These are phyloP conservation scores for Cladosporium oxysporum DNA, from an alignment of 2,329 filamentous ascomycete genomes.

Conservation along the genomic window DNA sequence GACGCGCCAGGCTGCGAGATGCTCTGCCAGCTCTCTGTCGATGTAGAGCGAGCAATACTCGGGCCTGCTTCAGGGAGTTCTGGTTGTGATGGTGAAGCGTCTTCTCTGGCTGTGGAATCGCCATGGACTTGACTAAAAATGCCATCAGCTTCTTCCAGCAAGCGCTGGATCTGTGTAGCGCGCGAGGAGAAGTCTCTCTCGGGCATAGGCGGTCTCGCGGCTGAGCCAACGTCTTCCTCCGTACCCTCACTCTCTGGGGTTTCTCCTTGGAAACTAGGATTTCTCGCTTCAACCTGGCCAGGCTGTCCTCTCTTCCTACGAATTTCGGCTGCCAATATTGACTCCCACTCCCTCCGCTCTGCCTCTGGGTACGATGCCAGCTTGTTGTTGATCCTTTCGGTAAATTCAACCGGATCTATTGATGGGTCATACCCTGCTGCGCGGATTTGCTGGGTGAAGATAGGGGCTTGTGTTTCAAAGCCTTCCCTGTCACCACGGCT, in stretches of 20 bases:
- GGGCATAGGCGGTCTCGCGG: conserved; percentile 40
- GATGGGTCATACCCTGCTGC: conserved; percentile 24
- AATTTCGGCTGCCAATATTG: conserved; percentile 27
- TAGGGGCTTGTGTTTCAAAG: conserved; percentile 19
- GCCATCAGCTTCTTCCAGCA: conserved; percentile 46
- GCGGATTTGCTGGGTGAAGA: conserved; percentile 27
- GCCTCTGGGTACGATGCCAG: conserved; percentile 26
- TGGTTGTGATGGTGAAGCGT: not conserved
- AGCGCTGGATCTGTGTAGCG: conserved; percentile 50
- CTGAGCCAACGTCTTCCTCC: not conserved
- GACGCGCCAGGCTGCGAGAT: not conserved
- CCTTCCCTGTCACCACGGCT: conserved; percentile 19
- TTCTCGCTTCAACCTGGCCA: not conserved
- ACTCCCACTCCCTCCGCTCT: conserved; percentile 31
- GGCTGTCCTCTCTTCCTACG: not conserved
- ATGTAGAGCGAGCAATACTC: not conserved
- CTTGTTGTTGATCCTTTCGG: conserved; percentile 29
- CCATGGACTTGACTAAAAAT: conserved; percentile 14
- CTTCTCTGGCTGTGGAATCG: not conserved
- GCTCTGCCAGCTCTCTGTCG: conserved; percentile 9
- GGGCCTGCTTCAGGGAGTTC: not conserved
- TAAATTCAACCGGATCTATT: conserved; percentile 24
- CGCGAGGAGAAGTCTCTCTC: conserved; percentile 47
- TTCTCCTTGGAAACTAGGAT: not conserved
- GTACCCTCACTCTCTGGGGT: not conserved